phyloP scores from a whole-genome alignment of 75 land plant species.

The Cunninghamia lanceolata region DNA sequence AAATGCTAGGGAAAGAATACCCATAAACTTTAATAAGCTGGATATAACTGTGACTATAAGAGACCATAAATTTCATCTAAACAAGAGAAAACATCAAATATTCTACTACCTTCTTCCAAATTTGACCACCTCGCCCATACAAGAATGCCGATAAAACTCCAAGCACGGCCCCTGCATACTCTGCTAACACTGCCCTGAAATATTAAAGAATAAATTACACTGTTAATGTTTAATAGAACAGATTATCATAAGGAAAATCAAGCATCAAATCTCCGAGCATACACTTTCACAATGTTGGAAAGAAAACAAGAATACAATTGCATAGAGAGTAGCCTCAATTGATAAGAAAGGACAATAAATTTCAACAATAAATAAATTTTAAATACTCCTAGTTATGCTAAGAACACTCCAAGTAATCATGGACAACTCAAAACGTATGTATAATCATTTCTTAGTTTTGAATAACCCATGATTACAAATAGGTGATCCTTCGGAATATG shows the following conservation, averaged over 20 bases:
- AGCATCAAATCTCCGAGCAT: neutral
- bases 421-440: neutral
- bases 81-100: neutral
- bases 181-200: slow-evolving; percentile 79
- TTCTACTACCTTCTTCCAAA: slow-evolving; percentile 74
- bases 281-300: neutral
- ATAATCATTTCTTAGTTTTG: neutral
- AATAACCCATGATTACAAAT: neutral
- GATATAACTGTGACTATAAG: neutral
- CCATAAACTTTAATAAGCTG: neutral
- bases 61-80: neutral
- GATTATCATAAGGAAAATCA: neutral
- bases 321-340: neutral
- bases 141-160: slow-evolving; percentile 90
- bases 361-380: neutral
- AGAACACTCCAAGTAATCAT: neutral
- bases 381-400: neutral
- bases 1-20: neutral
- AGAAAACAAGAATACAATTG: neutral
- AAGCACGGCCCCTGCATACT: slow-evolving; percentile 93
- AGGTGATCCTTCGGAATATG: neutral
- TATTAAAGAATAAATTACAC: neutral
- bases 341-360: neutral
- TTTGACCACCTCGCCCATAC: slow-evolving; percentile 64
- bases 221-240: neutral